Conservation (phyloP, 495 filamentous ascomycete genomes). For the Aspergillus olivimuriae region DNA sequence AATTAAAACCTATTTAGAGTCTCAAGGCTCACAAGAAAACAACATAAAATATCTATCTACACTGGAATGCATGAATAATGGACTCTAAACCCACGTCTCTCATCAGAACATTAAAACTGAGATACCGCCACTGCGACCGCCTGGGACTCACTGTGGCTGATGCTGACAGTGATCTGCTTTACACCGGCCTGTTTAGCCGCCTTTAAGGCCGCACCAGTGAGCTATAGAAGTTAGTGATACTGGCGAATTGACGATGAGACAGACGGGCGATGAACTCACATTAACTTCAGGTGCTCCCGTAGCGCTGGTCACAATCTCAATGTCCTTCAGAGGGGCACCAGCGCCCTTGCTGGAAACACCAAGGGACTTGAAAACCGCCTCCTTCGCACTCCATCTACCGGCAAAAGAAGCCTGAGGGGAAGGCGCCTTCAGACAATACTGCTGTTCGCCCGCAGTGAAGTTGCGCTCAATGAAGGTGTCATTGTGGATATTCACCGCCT, state of each 20-base stretch:
- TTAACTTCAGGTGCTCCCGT: constrained; percentile 76
- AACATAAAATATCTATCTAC: constrained; percentile 1
- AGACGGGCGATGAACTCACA: constrained; percentile 49
- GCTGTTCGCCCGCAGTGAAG: constrained; percentile 76
- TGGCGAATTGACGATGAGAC: constrained; percentile 2
- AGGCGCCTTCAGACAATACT: constrained; percentile 75
- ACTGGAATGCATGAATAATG: constrained; percentile 6
- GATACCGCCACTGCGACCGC: constrained; percentile 88
- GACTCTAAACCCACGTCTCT: constrained; percentile 5
- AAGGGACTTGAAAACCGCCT: constrained; percentile 97
- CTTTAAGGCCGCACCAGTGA: constrained; percentile 74
- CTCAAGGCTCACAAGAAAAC: not conserved
- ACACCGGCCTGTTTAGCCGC: constrained; percentile 80
- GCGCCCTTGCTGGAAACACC: constrained; percentile 81
- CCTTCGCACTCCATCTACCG: constrained; percentile 93
- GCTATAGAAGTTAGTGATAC: constrained; percentile 38
- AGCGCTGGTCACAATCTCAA: constrained; percentile 79
- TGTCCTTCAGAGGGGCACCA: constrained; percentile 85
- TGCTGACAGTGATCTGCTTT: constrained; percentile 82
- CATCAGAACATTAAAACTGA: constrained; percentile 47
- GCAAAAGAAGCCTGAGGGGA: constrained; percentile 80
- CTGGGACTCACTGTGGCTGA: constrained; percentile 88
- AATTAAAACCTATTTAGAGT: not conserved
- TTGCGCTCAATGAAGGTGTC: constrained; percentile 93
- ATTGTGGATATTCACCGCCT: constrained; percentile 82